Evolutionary conservation across 768 basidiomycete genomes (phyloP), one percentile per base, ranked within the genome.

Genomic region (Leccinum aurantiacum): DNA sequence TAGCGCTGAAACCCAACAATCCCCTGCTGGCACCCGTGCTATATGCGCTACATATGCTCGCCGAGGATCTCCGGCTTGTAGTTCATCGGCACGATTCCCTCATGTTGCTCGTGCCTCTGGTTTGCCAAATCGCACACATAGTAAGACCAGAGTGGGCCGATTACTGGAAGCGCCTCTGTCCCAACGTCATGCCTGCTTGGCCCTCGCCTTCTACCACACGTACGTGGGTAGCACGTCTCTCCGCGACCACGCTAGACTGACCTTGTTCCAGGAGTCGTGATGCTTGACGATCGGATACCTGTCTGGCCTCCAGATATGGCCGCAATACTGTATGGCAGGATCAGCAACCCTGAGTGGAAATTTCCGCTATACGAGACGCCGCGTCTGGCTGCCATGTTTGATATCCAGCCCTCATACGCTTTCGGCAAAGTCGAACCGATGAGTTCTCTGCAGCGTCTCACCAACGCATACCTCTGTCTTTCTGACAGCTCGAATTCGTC

Each of bases 131-230:
- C 58, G 86, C 88, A 56, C 68, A 81, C 24, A 76, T 83, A 14
- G 81, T 91, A 15, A 84, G 90, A 19, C 85, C 87, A 0, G 93
- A 93, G 68, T 96, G 94, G 95, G 84, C 84, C 6, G 93, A 97
- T 74, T 95, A 95, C 69, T 96, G 94, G 95, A 88, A 89, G 67
- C 82, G 93, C 13, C 75, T 93, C 46, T 85, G 86, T 65, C 90
- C 93, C 4, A 81, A 83, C 49, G 80, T 80, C 27, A 76, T 82
- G 63, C 74, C 76, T n/a, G 70, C 73, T 29, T 91, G 91, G 91
- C 84, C 85, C 2, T 77, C 80, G 2, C 75, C 81, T 15, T 68
- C 74, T 3, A 76, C 72, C 37, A 66, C 77, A 55, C 65, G 68
- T 70, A 27, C 56, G 61, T 58, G 15, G 10, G 60, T 58, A 13